Base-by-base conservation (phyloP, 1,284 basidiomycete species). In the Schizophyllum commune region DNA sequence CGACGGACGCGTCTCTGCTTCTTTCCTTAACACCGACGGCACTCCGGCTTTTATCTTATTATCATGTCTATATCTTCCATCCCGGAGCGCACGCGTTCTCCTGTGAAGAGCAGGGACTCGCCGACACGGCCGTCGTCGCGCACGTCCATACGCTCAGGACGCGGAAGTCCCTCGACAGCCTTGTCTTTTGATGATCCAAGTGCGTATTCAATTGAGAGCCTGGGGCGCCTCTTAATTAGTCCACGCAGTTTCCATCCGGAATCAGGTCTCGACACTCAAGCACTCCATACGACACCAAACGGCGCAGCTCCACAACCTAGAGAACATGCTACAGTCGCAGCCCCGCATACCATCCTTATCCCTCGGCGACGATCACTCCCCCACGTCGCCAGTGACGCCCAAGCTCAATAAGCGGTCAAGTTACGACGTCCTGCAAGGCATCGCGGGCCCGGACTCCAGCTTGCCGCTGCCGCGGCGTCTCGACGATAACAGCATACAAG, bases 231-330 rank as follows among this genome's bases (percentile, higher is more conserved):
- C 21, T 52, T 57, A 59, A 65, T 66, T 65, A 55, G 11, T 55
- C 13, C 61, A 47, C 47, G 60, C 64, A 90, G 88, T 89, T 68
- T 80, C 83, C 65, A 77, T 89, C 62, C 82, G 88, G 62, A 84
- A 80, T 65, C 87, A 91, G 65, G 86, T 91, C 72, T 89, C 88
- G 63, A 84, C 84, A 52, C 74, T 91, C 66, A 89, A 85, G 72
- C 89, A 91, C 70, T 83, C 79, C 68, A 91, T 91, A 65, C 77
- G 89, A 64, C 88, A 90, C 68, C 86, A 91, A 68, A 86, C 80
- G 74, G 88, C 88, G 13, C 88, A 91, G 67, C 72, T 91, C 55
- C 80, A 85, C 65, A 77, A 70, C 54, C 79, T 89, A 57, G 89
- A 91, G 71, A 86, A 77, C 68, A 76, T 81, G 59, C 73, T 91